Conservation (phyloP, 208 protist species). For the Leishmania amazonensis region DNA sequence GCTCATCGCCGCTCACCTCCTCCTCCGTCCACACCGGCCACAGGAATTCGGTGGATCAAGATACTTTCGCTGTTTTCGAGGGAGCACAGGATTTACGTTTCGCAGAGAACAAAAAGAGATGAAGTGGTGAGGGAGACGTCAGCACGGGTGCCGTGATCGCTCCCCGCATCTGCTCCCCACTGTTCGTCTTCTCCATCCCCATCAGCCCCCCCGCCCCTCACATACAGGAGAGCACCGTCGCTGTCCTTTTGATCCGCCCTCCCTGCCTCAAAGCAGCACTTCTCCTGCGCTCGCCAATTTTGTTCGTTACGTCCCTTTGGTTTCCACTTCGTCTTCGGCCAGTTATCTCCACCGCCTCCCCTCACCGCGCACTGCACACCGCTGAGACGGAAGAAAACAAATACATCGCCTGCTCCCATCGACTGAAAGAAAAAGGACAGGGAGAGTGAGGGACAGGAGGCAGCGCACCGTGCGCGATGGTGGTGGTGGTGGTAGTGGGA, state of each 20-base stretch:
- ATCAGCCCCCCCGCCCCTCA: background rate
- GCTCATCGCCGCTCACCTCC: background rate
- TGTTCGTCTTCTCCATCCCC: no score
- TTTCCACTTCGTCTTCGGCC: constrained; percentile 3
- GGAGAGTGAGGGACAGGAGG: background rate
- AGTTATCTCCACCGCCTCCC: background rate
- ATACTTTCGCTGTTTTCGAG: background rate
- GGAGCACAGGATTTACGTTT: background rate
- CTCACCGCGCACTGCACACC: background rate
- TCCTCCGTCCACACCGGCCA: background rate
- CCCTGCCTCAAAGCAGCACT: background rate
- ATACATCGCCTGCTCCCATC: no score
- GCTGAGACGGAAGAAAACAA: background rate
- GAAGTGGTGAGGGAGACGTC: background rate
- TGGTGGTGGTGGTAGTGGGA: no score
- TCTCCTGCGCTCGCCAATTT: background rate
- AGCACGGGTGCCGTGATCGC: background rate
- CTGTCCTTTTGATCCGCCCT: background rate
- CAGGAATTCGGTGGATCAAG: background rate
- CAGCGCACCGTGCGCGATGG: background rate
- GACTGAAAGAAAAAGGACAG: background rate
- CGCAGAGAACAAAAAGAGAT: background rate
- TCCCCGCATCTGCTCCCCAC: background rate
- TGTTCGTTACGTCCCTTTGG: background rate
- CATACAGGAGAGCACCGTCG: background rate